A percentile compares a stretch with the other conserved stretches of the same genome.
phyloP scores from a whole-genome alignment of 345 rosid genomes.

The Eucalyptus erythrocorys region DNA sequence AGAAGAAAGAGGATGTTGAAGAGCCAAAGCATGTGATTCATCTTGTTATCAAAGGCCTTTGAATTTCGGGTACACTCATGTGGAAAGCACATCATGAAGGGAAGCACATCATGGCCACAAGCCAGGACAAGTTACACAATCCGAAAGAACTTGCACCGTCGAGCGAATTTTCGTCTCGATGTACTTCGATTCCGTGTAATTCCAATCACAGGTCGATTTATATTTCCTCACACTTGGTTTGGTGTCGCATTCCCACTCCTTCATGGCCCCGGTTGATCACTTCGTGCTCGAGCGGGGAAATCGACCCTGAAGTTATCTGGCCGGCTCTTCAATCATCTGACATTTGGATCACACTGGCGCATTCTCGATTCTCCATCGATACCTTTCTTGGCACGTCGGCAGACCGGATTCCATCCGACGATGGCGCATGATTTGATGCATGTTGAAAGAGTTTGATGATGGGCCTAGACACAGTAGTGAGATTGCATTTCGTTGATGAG shows the following conservation, averaged over 20 bases:
- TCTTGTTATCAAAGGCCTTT: not conserved
- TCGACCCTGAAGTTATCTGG: not conserved
- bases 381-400: not conserved
- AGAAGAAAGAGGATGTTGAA: not conserved
- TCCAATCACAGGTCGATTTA: not conserved
- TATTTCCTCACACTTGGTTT: not conserved
- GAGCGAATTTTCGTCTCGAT: not conserved
- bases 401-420: not conserved
- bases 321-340: not conserved
- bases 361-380: not conserved
- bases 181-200: not conserved
- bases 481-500: not conserved
- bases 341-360: not conserved
- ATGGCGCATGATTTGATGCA: not conserved
- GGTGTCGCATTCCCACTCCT: not conserved
- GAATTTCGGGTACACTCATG: not conserved
- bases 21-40: not conserved
- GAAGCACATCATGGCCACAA: not conserved
- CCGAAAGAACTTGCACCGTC: not conserved
- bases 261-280: not conserved
- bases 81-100: not conserved
- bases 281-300: not conserved
- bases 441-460: not conserved
- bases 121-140: not conserved
- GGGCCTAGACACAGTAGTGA: not conserved